These are phyloP conservation scores for Amanita rubescens DNA, from an alignment of 768 basidiomycete species.

Conservation along the genomic window DNA sequence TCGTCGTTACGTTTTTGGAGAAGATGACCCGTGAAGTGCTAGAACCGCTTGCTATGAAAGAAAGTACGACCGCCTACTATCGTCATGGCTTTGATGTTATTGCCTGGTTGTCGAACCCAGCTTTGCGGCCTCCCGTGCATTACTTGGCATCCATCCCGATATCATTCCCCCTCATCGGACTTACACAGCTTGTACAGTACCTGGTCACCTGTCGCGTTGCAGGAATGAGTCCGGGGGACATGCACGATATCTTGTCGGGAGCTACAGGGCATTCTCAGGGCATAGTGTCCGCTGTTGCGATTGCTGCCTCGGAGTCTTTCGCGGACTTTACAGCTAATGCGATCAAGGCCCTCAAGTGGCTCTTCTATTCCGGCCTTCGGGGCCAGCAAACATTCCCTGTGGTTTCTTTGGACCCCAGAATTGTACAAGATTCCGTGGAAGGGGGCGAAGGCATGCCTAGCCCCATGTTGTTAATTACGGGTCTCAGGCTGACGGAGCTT, in stretches of 20 bases:
- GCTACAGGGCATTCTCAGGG: conserved; percentile 98
- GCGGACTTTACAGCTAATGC: conserved; percentile 71
- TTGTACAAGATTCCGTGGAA: conserved; percentile 82
- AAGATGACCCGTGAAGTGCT: conserved; percentile 62
- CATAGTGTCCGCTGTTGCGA: conserved; percentile 86
- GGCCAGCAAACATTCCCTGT: conserved; percentile 94
- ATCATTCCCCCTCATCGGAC: conserved; percentile 92
- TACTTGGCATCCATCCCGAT: conserved; percentile 93
- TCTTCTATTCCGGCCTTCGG: conserved; percentile 89
- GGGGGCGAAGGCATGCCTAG: conserved; percentile 91
- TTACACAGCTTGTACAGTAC: conserved; percentile 94
- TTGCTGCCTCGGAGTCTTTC: conserved; percentile 72
- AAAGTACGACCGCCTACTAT: conserved; percentile 61
- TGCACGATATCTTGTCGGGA: conserved; percentile 70
- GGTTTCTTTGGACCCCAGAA: conserved; percentile 78
- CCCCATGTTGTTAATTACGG: conserved; percentile 90
- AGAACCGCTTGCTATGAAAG: conserved; percentile 56
- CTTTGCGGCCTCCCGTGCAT: conserved; percentile 64
- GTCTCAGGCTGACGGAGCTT: conserved; percentile 68
- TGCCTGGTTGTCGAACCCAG: conserved; percentile 74
- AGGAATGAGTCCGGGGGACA: conserved; percentile 70
- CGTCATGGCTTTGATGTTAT: conserved; percentile 72
- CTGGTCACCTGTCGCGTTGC: conserved; percentile 71
- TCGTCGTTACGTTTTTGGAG: conserved; percentile 65
- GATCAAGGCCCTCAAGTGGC: conserved; percentile 81